phyloP scores from a whole-genome alignment of 305 asterid genomes.

The Fraxinus xanthoxyloides region DNA sequence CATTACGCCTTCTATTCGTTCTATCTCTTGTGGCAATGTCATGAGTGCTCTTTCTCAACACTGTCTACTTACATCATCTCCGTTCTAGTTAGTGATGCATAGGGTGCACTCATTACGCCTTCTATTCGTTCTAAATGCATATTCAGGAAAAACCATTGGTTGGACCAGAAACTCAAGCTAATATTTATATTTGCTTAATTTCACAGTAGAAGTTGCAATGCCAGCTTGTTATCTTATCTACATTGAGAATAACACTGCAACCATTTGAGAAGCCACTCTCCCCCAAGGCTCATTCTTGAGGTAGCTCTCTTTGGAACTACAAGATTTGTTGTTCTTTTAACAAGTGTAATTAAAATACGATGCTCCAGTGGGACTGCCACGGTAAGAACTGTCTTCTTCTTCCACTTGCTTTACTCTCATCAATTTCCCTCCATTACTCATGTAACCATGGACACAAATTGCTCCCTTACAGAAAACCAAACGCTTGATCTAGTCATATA shows the following conservation, averaged over 20 bases:
- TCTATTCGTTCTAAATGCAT: background rate
- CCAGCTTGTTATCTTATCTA: background rate
- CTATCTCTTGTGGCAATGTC: background rate
- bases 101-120: background rate
- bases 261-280: background rate
- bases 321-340: background rate
- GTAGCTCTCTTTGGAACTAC: background rate
- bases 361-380: background rate
- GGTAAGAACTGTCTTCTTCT: background rate
- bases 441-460: background rate
- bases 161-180: background rate
- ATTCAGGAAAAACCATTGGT: background rate
- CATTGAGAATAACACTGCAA: background rate
- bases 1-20: background rate
- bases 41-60: background rate
- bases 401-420: background rate
- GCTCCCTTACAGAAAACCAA: background rate
- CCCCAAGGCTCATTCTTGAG: background rate
- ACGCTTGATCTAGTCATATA: background rate
- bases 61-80: background rate
- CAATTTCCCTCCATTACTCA: background rate
- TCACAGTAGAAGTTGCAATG: background rate
- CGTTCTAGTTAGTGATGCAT: background rate
- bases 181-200: background rate
- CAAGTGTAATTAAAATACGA: background rate